Conservation (phyloP, 2,329 filamentous ascomycete genomes). For the Alternaria angustiovoidea region DNA sequence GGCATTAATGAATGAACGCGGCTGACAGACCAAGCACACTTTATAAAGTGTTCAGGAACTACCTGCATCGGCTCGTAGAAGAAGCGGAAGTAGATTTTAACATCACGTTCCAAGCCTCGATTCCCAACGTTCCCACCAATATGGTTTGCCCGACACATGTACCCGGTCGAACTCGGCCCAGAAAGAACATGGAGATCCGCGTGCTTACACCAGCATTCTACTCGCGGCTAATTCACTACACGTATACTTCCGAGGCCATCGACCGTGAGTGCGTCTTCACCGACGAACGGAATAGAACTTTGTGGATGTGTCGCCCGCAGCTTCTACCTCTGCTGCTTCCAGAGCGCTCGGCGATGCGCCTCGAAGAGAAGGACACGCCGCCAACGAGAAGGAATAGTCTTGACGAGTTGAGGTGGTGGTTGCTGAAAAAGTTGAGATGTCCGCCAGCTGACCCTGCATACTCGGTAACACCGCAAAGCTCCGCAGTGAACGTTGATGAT, state of each 20-base stretch:
- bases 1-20: background rate
- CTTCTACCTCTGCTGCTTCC: constrained; percentile 52
- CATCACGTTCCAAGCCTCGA: constrained; percentile 64
- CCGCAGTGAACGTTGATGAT: constrained; percentile 39
- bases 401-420: constrained; percentile 47
- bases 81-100: constrained; percentile 55
- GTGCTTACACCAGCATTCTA: constrained; percentile 73
- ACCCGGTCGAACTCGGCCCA: constrained; percentile 8
- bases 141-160: constrained; percentile 32
- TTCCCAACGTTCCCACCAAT: constrained; percentile 42
- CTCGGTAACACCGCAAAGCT: constrained; percentile 28
- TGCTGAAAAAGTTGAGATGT: constrained; percentile 52
- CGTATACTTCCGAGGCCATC: constrained; percentile 68
- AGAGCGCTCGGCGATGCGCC: constrained; percentile 41
- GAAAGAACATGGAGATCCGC: constrained; percentile 61
- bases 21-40: constrained; percentile 38
- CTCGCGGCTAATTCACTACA: constrained; percentile 69
- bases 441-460: constrained; percentile 52
- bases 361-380: constrained; percentile 31
- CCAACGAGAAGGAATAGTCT: constrained; percentile 17
- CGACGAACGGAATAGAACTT: constrained; percentile 64
- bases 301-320: constrained; percentile 65
- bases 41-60: constrained; percentile 51
- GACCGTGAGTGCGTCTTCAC: constrained; percentile 64
- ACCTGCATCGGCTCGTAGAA: constrained; percentile 59